Conservation (phyloP, 2,329 filamentous ascomycete genomes). For the Chaetomium strumarium region DNA sequence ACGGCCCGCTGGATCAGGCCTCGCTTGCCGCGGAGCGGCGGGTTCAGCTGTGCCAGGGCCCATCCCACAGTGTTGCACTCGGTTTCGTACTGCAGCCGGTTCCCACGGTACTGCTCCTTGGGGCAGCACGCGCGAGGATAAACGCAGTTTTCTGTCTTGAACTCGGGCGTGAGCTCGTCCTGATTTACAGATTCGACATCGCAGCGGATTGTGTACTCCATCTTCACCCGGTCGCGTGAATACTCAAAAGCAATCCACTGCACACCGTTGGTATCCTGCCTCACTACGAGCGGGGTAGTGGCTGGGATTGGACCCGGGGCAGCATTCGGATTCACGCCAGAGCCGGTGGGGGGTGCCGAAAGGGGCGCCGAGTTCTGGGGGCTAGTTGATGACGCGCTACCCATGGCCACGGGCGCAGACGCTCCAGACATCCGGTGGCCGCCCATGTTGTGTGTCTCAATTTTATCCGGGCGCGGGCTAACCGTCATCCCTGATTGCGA, state of each 20-base stretch:
- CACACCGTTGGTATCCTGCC: slow-evolving; percentile 92
- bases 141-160: slow-evolving; percentile 97
- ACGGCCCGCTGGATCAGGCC: slow-evolving; percentile 95
- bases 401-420: slow-evolving; percentile 43
- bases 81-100: slow-evolving; percentile 91
- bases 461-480: slow-evolving; percentile 57
- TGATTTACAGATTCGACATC: slow-evolving; percentile 96
- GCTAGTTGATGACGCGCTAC: slow-evolving; percentile 29
- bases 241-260: slow-evolving; percentile 99
- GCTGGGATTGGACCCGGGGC: slow-evolving; percentile 95
- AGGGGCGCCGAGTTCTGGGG: slow-evolving; percentile 39
- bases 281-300: slow-evolving; percentile 87
- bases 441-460: slow-evolving; percentile 53
- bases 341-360: slow-evolving; percentile 42
- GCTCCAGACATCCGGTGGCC: slow-evolving; percentile 56
- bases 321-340: slow-evolving; percentile 75
- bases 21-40: slow-evolving; percentile 83
- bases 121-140: slow-evolving; percentile 91
- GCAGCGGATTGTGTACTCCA: slow-evolving; percentile 98
- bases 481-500: slow-evolving; percentile 51
- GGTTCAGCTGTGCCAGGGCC: slow-evolving; percentile 90
- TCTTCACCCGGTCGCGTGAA: slow-evolving; percentile 93
- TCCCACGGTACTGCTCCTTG: slow-evolving; percentile 95
- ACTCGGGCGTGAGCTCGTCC: slow-evolving; percentile 75
- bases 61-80: slow-evolving; percentile 99